Percentiles rank a stretch among this genome's conserved stretches.
Conservation (phyloP, 148 eudicot genomes). For the Chenopodium berlandieri region DNA sequence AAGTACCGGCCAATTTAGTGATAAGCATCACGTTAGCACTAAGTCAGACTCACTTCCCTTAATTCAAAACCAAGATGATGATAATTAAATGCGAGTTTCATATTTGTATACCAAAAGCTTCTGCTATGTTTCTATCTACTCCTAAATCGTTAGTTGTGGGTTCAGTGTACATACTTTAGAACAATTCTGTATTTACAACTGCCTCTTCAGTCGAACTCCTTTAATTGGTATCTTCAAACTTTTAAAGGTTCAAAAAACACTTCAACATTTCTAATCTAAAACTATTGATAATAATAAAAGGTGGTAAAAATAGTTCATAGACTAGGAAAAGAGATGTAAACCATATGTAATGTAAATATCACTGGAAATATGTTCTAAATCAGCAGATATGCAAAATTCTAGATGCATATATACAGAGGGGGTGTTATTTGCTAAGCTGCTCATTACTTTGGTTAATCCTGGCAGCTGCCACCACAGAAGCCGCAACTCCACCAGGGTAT, state of each 20-base stretch:
- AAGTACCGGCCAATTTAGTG: neutral
- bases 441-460: conserved; percentile 53
- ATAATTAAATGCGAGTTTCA: too few species aligned
- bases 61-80: too few species aligned
- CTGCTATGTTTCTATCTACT: too few species aligned
- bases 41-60: too few species aligned
- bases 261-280: neutral
- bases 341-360: neutral
- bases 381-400: neutral
- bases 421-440: neutral
- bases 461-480: conserved; percentile 79
- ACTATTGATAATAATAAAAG: neutral
- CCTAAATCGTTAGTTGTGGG: neutral
- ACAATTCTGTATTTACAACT: neutral
- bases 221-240: too few species aligned
- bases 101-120: too few species aligned
- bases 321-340: neutral
- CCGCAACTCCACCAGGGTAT: conserved; percentile 80
- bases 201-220: neutral
- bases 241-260: neutral
- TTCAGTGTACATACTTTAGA: neutral
- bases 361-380: neutral
- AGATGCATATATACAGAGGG: neutral
- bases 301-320: neutral
- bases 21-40: too few species aligned